Evolutionary conservation across 768 basidiomycete species (phyloP), one percentile per base, ranked within the genome.

Genomic region (Naematelia encephala): DNA sequence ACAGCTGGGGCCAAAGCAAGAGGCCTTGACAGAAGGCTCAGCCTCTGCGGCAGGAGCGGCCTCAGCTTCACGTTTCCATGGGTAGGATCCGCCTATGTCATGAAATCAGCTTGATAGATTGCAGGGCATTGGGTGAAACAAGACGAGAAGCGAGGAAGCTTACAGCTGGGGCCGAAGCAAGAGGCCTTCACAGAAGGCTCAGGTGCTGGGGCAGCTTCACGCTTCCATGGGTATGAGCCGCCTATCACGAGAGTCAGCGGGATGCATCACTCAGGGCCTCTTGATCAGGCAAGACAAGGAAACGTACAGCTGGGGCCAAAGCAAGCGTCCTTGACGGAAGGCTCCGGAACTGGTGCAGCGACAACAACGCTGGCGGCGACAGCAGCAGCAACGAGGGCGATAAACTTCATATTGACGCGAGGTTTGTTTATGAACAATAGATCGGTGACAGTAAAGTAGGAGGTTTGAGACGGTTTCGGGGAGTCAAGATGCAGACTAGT

Each of bases 331-430:
- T 57, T 55, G 51, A 56, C 56, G 16, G 51, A 30, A 21, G 59
- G 44, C 34, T 58, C 66, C 11, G 69, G 58, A 23, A 66, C 58
- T 23, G 72, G 72, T 47, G 73, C 73, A 30, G 70, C 73, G 56
- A 67, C 44, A 55, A 60, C 67, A 19, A 67, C 54, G 27, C 67
- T 62, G 52, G 69, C 69, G 52, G 68, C 62, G 57, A 66, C 62
- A 51, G 68, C 57, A 46, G 60, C 69, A 56, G 67, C 46, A 54
- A 71, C 43, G 56, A 69, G 55, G 49, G 68, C 49, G 58, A 64
- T 30, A 66, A 74, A 72, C 64, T 74, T 72, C 73, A 74, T 74
- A 51, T 29, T 63, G 60, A 28, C n/a, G 42, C n/a, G 53, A 21
- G 21, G 48, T 47, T n/a, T 11, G 29, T 34, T 34, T n/a, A n/a